These are phyloP conservation scores for Arabis hirsuta DNA, from an alignment of 345 rosid genomes.

Conservation along the genomic window DNA sequence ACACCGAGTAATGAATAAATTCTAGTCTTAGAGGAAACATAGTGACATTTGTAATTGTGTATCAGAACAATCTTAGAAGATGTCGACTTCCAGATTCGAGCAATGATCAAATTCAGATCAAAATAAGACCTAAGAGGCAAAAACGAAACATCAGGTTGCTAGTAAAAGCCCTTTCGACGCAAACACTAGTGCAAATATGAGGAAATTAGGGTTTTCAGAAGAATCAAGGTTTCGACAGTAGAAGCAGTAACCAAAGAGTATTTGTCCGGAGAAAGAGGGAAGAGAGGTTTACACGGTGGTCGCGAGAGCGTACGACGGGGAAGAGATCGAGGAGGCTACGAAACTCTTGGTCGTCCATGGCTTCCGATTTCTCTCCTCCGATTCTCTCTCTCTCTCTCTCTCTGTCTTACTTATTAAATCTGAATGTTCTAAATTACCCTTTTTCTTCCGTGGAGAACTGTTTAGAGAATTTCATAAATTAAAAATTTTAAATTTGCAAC, in stretches of 20 bases:
- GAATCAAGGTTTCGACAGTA: constrained; percentile 11
- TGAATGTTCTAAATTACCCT: constrained; percentile 22
- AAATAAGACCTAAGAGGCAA: background rate
- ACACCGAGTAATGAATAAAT: background rate
- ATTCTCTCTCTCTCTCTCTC: background rate
- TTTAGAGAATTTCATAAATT: background rate
- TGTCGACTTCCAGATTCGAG: background rate
- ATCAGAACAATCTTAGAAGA: background rate
- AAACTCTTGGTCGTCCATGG: constrained; percentile 84
- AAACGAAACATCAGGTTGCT: constrained; percentile 9
- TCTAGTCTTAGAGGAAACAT: background rate
- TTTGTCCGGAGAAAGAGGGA: background rate
- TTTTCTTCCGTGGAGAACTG: background rate
- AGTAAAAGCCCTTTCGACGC: constrained; percentile 8
- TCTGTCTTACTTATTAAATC: background rate
- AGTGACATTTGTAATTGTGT: background rate
- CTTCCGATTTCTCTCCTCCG: constrained; percentile 32
- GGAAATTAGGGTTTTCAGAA: constrained; percentile 23
- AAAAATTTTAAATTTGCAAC: no score
- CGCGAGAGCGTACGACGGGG: constrained; percentile 80
- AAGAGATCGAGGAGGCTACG: constrained; percentile 73
- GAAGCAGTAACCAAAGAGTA: constrained; percentile 4
- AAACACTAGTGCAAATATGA: background rate
- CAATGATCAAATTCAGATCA: constrained; percentile 14
- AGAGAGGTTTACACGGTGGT: constrained; percentile 53